A percentile compares a stretch with the other conserved stretches of the same genome.
phyloP scores from a whole-genome alignment of 2,329 filamentous ascomycete genomes.

The Coleophoma cylindrospora region DNA sequence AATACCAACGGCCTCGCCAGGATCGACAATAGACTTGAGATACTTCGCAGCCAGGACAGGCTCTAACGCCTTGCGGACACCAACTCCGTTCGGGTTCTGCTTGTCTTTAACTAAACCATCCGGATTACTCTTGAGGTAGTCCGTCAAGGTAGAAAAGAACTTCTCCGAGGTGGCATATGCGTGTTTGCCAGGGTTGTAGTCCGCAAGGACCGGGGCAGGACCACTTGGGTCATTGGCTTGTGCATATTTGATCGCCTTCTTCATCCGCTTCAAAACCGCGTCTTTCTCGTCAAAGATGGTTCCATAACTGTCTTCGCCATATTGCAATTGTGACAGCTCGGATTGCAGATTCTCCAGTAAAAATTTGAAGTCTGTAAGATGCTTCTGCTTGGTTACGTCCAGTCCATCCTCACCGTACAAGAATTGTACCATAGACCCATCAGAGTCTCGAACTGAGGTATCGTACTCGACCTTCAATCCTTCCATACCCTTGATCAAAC shows the following conservation, averaged over 20 bases:
- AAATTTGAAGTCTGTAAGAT: conserved; percentile 86
- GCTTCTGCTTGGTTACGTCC: conserved; percentile 90
- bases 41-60: conserved; percentile 89
- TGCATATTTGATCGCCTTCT: conserved; percentile 71
- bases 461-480: conserved; percentile 90
- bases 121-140: conserved; percentile 75
- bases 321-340: conserved; percentile 70
- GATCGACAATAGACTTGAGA: conserved; percentile 83
- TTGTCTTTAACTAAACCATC: conserved; percentile 53
- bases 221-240: conserved; percentile 48
- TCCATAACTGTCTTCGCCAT: conserved; percentile 48
- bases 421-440: conserved; percentile 91
- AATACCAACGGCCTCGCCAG: conserved; percentile 94
- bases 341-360: conserved; percentile 81
- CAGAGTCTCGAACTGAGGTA: conserved; percentile 86
- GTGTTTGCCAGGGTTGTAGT: conserved; percentile 71
- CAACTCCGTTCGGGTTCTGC: conserved; percentile 27
- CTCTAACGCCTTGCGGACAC: conserved; percentile 45
- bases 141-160: conserved; percentile 68
- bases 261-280: conserved; percentile 64
- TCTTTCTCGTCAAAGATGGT: conserved; percentile 61
- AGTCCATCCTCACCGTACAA: conserved; percentile 95
- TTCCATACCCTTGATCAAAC: conserved; percentile 98
- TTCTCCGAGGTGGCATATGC: conserved; percentile 86
- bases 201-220: conserved; percentile 66